Conservation (phyloP, 768 basidiomycete species). For the Boletus rubropictus region DNA sequence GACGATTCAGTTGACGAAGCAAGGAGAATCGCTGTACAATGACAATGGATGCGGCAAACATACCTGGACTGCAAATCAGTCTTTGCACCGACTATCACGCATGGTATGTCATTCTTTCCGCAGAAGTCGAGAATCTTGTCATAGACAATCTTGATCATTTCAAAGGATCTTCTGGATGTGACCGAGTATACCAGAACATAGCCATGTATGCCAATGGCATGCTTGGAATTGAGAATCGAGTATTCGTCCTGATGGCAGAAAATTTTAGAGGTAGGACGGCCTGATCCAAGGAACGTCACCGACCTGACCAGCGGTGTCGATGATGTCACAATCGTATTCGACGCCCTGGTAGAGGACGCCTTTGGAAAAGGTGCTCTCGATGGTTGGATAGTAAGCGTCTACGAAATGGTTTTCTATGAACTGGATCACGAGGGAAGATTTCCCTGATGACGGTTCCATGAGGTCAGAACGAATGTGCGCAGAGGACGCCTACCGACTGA, state of each 20-base stretch:
- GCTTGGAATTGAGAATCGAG: slow-evolving; percentile 86
- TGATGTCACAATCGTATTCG: slow-evolving; percentile 94
- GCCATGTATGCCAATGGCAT: slow-evolving; percentile 95
- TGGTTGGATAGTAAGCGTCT: slow-evolving; percentile 93
- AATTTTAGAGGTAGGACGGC: slow-evolving; percentile 2
- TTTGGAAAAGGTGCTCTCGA: slow-evolving; percentile 85
- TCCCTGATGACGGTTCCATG: slow-evolving; percentile 52
- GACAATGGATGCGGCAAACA: slow-evolving; percentile 24
- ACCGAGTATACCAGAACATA: slow-evolving; percentile 97
- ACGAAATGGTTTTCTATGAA: slow-evolving; percentile 91
- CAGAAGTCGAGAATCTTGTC: slow-evolving; percentile 91
- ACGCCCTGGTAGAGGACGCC: slow-evolving; percentile 80
- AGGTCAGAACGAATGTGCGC: slow-evolving; percentile 5
- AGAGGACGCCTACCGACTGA: slow-evolving; percentile 65
- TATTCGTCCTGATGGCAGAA: slow-evolving; percentile 67
- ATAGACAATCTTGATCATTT: slow-evolving; percentile 90
- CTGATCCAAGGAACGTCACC: slow-evolving; percentile 18
- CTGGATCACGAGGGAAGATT: slow-evolving; percentile 88
- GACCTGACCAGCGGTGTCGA: slow-evolving; percentile 97
- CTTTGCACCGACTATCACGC: slow-evolving; percentile 94
- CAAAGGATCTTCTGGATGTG: slow-evolving; percentile 81
- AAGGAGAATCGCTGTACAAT: slow-evolving; percentile 6
- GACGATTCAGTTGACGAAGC: slow-evolving; percentile 10
- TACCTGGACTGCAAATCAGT: slow-evolving; percentile 74
- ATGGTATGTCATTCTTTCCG: slow-evolving; percentile 78